Conservation (phyloP, 2,329 filamentous ascomycete genomes). For the Rhynchosporium secalis region DNA sequence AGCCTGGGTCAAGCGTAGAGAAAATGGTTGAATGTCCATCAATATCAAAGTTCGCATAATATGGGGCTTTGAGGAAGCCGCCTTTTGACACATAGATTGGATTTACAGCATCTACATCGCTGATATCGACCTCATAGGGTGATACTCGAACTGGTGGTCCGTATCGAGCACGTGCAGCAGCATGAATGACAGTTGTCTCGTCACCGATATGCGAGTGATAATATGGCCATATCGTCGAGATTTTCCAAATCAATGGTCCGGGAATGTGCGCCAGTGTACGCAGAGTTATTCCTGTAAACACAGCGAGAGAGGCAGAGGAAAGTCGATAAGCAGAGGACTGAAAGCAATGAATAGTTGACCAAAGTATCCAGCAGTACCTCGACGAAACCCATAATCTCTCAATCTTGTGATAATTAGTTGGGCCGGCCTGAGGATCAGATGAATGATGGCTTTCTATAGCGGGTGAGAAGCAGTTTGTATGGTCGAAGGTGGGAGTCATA, state of each 20-base stretch:
- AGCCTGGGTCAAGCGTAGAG: slow-evolving; percentile 45
- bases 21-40: slow-evolving; percentile 57
- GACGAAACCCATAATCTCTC: slow-evolving; percentile 21
- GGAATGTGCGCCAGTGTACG: slow-evolving; percentile 45
- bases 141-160: slow-evolving; percentile 40
- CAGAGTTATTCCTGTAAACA: slow-evolving; percentile 41
- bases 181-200: slow-evolving; percentile 33
- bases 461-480: not conserved
- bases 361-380: slow-evolving; percentile 13
- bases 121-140: slow-evolving; percentile 42
- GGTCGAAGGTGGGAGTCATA: slow-evolving; percentile 11
- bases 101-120: slow-evolving; percentile 38
- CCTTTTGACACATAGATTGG: slow-evolving; percentile 53
- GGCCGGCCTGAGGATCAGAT: not conserved
- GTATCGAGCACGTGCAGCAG: slow-evolving; percentile 36
- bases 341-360: slow-evolving; percentile 17
- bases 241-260: slow-evolving; percentile 41
- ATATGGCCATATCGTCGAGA: slow-evolving; percentile 39
- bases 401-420: not conserved
- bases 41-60: slow-evolving; percentile 58
- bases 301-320: slow-evolving; percentile 24
- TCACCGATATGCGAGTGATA: slow-evolving; percentile 44
- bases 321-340: slow-evolving; percentile 17
- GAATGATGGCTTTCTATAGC: not conserved
- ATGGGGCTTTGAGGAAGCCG: slow-evolving; percentile 53